Conservation (phyloP, 345 rosid species). For the Gossypium arboreum region DNA sequence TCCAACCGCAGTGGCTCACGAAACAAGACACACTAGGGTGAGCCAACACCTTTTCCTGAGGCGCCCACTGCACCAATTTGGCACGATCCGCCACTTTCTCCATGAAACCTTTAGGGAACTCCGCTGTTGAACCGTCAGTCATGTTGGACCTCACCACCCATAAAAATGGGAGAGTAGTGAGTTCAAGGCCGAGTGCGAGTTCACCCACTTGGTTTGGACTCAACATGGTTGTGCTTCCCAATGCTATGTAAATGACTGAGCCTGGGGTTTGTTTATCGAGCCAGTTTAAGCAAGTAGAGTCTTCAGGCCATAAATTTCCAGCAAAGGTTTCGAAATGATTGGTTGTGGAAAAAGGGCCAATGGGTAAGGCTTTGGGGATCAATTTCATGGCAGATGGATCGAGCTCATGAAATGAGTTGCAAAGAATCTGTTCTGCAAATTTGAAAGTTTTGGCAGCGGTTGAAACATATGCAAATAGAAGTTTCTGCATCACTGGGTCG, state of each 20-base stretch:
- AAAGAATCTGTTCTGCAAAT: neutral
- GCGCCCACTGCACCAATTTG: constrained; percentile 31
- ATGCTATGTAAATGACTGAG: constrained; percentile 45
- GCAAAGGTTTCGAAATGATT: neutral
- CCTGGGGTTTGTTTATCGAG: constrained; percentile 33
- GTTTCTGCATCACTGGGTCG: constrained; percentile 1
- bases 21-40: constrained; percentile 32
- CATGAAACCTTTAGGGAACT: constrained; percentile 20
- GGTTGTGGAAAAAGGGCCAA: constrained; percentile 28
- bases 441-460: neutral
- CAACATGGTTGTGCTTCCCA: constrained; percentile 32
- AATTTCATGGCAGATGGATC: neutral
- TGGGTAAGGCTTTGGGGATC: constrained; percentile 21
- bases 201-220: constrained; percentile 33
- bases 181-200: constrained; percentile 36
- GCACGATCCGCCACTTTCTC: constrained; percentile 10
- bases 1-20: constrained; percentile 47
- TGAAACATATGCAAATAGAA: constrained; percentile 6
- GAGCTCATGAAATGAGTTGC: constrained; percentile 12
- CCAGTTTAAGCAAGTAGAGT: constrained; percentile 33
- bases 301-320: constrained; percentile 33
- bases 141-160: constrained; percentile 31
- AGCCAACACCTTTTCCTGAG: constrained; percentile 33
- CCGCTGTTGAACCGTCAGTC: neutral
- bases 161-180: constrained; percentile 23